Evolutionary conservation across 257 asterid genomes (phyloP).

Genomic region (Thymus quinquecostatus): DNA sequence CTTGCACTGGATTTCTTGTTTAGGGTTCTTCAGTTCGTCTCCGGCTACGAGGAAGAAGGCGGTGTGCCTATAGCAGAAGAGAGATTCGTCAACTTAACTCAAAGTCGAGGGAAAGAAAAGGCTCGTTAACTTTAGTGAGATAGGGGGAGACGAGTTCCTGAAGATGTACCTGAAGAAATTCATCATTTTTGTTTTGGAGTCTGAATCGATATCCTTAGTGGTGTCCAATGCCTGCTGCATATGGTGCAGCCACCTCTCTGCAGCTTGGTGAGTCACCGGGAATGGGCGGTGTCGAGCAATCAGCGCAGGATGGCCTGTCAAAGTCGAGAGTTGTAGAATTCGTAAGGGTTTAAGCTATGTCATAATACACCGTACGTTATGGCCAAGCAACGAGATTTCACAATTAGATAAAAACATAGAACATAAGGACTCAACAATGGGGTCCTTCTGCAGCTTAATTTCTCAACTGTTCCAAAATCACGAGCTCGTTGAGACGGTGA

Average conservation of each 20-base stretch:
- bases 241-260: constrained; percentile 97
- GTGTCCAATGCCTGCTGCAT: constrained; percentile 84
- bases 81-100: background rate
- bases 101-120: background rate
- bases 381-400: background rate
- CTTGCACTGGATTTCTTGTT: constrained; percentile 58
- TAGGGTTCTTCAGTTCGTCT: constrained; percentile 72
- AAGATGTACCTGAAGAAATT: constrained; percentile 72
- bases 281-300: constrained; percentile 97
- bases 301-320: constrained; percentile 92
- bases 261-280: constrained; percentile 86
- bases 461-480: background rate
- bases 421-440: background rate
- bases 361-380: background rate
- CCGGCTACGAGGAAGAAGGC: constrained; percentile 98
- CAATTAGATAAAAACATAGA: constrained; percentile 5
- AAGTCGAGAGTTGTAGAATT: constrained; percentile 2
- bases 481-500: background rate
- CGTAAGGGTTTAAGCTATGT: background rate
- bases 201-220: constrained; percentile 63
- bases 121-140: background rate
- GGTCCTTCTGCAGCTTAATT: background rate
- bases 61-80: constrained; percentile 64
- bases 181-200: constrained; percentile 80
- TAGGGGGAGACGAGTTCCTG: too few relatives aligned